phyloP scores from a whole-genome alignment of 106 monocot species.

The Posidonia australis region DNA sequence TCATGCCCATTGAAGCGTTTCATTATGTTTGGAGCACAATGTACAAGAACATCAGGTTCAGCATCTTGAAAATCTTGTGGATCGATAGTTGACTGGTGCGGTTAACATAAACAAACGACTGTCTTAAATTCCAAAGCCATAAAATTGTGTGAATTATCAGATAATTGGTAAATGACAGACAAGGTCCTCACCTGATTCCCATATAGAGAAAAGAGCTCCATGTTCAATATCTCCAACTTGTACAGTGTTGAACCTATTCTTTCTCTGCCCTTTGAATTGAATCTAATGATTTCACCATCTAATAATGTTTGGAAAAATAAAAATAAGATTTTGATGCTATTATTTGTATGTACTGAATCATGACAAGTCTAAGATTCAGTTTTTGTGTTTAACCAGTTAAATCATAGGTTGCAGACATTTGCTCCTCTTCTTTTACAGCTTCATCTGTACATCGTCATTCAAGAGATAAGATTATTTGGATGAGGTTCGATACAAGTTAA shows the following conservation, averaged over 20 bases:
- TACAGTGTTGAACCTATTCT: conserved; percentile 38
- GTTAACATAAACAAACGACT: neutral
- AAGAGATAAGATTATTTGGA: neutral
- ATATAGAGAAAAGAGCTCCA: conserved; percentile 66
- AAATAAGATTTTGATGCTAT: too few relatives aligned
- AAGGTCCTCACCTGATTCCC: conserved; percentile 49
- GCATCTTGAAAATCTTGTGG: conserved; percentile 71
- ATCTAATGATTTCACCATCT: conserved; percentile 44
- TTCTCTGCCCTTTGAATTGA: conserved; percentile 17
- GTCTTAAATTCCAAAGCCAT: neutral
- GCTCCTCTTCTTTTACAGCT: conserved; percentile 40
- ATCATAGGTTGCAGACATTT: conserved; percentile 32
- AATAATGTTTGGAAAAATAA: conserved; percentile 8
- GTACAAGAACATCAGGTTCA: conserved; percentile 65
- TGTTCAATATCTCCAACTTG: conserved; percentile 61
- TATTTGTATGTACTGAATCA: too few relatives aligned
- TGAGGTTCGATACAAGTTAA: neutral
- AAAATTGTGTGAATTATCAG: neutral
- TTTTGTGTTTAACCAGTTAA: conserved; percentile 39
- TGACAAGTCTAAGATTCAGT: neutral
- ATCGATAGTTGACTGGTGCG: conserved; percentile 34
- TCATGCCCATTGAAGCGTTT: conserved; percentile 43
- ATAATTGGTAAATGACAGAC: neutral
- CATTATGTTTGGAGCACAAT: conserved; percentile 52
- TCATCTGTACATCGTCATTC: conserved; percentile 35